Conservation (phyloP, 257 asterid species). For the Cynanchum wilfordii region DNA sequence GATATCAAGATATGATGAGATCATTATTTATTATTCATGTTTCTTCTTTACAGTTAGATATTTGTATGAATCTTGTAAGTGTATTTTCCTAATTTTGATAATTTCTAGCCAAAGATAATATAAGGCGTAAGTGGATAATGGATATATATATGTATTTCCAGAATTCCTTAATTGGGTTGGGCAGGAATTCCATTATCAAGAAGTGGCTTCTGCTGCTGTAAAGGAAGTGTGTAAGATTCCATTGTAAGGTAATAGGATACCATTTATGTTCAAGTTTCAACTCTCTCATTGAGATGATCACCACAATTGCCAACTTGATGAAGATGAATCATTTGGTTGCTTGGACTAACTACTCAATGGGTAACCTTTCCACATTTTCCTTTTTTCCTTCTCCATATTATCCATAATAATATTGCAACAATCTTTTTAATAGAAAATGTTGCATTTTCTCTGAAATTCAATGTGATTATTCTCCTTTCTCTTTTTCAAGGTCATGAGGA, state of each 20-base stretch:
- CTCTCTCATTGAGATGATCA: background rate
- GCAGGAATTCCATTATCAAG: background rate
- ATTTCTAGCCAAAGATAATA: no score
- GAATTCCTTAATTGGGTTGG: background rate
- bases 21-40: no score
- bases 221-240: background rate
- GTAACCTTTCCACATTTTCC: no score
- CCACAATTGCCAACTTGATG: background rate
- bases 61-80: no score
- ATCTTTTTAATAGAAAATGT: no score
- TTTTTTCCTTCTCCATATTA: background rate
- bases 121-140: background rate
- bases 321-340: background rate
- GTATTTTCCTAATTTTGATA: no score
- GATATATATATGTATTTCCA: background rate
- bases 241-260: background rate
- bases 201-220: background rate
- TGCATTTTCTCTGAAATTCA: background rate
- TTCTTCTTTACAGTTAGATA: no score
- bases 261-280: background rate
- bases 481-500: background rate
- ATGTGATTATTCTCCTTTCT: no score
- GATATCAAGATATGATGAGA: no score
- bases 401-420: no score
- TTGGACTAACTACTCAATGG: conserved; percentile 9